phyloP scores from a whole-genome alignment of 768 basidiomycete species.

The Tubosaeta sp. region DNA sequence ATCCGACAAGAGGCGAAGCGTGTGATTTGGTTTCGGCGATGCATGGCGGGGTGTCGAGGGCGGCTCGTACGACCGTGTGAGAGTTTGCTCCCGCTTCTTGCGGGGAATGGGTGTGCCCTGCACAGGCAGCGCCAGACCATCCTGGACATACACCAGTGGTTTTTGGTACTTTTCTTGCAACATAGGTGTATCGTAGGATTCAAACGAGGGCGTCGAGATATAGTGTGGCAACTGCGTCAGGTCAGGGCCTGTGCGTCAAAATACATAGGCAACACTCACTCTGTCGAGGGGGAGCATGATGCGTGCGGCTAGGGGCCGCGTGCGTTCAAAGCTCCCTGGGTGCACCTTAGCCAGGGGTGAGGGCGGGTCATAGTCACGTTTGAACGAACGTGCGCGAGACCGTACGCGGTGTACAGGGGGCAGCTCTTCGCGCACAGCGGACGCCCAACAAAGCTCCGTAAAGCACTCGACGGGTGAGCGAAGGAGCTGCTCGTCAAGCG shows the following conservation, averaged over 20 bases:
- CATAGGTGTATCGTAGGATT: slow-evolving; percentile 8
- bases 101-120: slow-evolving; percentile 3
- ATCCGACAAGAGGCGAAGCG: slow-evolving; percentile 26
- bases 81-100: slow-evolving; percentile 14
- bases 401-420: neutral
- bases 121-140: slow-evolving; percentile 14
- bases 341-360: slow-evolving; percentile 1
- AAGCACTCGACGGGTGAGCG: slow-evolving; percentile 37
- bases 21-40: slow-evolving; percentile 10
- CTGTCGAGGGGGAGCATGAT: slow-evolving; percentile 13
- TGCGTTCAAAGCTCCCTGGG: slow-evolving; percentile 8
- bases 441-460: slow-evolving; percentile 38
- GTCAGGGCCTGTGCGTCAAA: neutral
- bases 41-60: neutral
- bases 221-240: slow-evolving; percentile 7
- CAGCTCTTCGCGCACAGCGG: slow-evolving; percentile 31
- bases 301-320: slow-evolving; percentile 17
- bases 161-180: slow-evolving; percentile 7
- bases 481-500: slow-evolving; percentile 39
- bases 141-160: slow-evolving; percentile 9
- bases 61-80: slow-evolving; percentile 5
- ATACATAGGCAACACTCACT: slow-evolving; percentile 2
- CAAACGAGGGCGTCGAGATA: slow-evolving; percentile 3
- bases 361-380: neutral
- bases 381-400: slow-evolving; percentile 15